Evolutionary conservation across 768 basidiomycete genomes (phyloP).

Genomic region (Auriscalpium microsporum): DNA sequence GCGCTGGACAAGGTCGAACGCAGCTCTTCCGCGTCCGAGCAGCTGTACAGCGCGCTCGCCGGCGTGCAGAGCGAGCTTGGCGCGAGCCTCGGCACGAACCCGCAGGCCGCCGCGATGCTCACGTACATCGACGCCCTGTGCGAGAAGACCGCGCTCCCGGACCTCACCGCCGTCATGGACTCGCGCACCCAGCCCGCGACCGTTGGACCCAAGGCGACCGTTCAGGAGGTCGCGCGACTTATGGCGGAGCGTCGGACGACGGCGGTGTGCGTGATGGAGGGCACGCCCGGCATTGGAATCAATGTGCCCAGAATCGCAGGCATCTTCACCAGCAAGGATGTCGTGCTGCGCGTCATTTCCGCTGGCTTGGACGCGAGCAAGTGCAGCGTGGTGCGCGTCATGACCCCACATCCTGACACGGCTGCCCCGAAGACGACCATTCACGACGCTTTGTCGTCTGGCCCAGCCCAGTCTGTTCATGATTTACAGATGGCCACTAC

Average conservation of each 20-base stretch:
- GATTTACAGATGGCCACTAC: conserved; percentile 80
- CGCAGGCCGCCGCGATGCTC: conserved; percentile 96
- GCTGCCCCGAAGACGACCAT: conserved; percentile 85
- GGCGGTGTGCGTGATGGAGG: conserved; percentile 97
- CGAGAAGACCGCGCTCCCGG: conserved; percentile 93
- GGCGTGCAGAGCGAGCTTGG: conserved; percentile 97
- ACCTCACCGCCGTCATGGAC: conserved; percentile 93
- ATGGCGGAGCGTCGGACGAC: conserved; percentile 97
- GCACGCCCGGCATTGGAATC: conserved; percentile 24
- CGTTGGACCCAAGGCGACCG: conserved; percentile 86
- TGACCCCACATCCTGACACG: conserved; percentile 98
- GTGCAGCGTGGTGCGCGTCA: conserved; percentile 95
- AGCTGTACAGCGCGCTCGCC: conserved; percentile 92
- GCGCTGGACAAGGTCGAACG: conserved; percentile 97
- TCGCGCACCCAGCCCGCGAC: conserved; percentile 90
- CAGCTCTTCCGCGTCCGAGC: conserved; percentile 92
- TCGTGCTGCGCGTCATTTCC: conserved; percentile 96
- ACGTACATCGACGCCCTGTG: conserved; percentile 93
- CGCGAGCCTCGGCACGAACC: conserved; percentile 61
- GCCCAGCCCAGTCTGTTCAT: conserved; percentile 5
- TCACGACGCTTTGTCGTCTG: conserved; percentile 44
- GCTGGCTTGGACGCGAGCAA: conserved; percentile 87
- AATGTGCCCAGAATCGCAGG: conserved; percentile 73
- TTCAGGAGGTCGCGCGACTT: conserved; percentile 87
- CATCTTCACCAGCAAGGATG: conserved; percentile 98